phyloP scores from a whole-genome alignment of 2,329 filamentous ascomycete genomes.

The Periconia digitata region DNA sequence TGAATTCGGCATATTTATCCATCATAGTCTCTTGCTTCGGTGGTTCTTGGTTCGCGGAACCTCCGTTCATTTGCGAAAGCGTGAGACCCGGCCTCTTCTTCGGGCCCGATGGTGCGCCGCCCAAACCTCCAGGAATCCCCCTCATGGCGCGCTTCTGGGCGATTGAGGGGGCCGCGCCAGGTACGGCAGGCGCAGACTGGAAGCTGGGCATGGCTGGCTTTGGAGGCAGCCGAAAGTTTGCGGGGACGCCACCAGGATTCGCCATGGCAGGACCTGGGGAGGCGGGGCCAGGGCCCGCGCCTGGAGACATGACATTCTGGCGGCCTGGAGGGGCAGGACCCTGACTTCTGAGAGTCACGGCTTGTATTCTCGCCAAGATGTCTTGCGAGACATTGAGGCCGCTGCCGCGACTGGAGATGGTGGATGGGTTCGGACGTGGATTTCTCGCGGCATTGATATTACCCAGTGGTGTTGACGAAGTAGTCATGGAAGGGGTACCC shows the following conservation, averaged over 20 bases:
- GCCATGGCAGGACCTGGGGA: conserved; percentile 30
- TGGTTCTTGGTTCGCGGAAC: conserved; percentile 20
- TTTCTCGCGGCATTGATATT: conserved; percentile 70
- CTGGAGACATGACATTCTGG: conserved; percentile 30
- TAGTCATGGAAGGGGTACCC: conserved; percentile 60
- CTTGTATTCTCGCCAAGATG: conserved; percentile 69
- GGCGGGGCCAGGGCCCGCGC: conserved; percentile 18
- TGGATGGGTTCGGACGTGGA: conserved; percentile 47
- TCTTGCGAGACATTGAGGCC: conserved; percentile 60
- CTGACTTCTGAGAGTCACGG: conserved; percentile 67
- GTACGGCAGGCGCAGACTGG: conserved; percentile 52
- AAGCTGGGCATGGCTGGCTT: conserved; percentile 46
- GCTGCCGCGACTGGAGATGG: conserved; percentile 51
- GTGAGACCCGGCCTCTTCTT: conserved; percentile 48
- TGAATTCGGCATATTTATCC: conserved; percentile 75
- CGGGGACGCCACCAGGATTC: conserved; percentile 44
- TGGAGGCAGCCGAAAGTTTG: conserved; percentile 47
- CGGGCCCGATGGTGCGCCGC: conserved; percentile 45
- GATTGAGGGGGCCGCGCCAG: conserved; percentile 59
- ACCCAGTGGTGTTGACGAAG: conserved; percentile 82
- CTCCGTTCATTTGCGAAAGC: conserved; percentile 48
- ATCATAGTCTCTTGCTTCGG: conserved; percentile 51
- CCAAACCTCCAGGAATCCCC: conserved; percentile 58
- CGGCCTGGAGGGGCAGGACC: conserved; percentile 47
- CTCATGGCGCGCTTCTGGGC: conserved; percentile 68